Percentiles rank a stretch among this genome's conserved stretches.
Evolutionary conservation across 257 asterid species (phyloP).

Genomic region (Marsdenia floribunda): DNA sequence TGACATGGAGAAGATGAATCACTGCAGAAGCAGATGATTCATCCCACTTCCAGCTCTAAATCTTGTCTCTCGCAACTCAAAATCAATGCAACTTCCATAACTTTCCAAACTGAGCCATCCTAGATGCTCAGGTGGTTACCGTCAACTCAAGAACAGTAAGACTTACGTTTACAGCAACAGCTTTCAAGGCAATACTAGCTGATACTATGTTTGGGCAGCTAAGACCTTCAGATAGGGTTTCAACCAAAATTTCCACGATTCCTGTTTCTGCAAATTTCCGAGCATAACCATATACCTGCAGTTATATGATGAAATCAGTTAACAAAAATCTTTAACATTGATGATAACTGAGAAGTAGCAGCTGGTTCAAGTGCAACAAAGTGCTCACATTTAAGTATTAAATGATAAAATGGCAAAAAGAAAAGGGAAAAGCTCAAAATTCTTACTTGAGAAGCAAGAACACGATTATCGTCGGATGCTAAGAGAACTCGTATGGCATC

Average conservation of each 20-base stretch:
- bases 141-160: not conserved
- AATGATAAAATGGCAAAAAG: not conserved
- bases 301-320: not conserved
- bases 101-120: not conserved
- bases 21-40: not conserved
- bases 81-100: not conserved
- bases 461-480: constrained; percentile 85
- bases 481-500: constrained; percentile 72
- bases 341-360: not conserved
- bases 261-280: constrained; percentile 76
- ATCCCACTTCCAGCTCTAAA: not conserved
- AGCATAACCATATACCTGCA: constrained; percentile 91
- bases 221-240: constrained; percentile 70
- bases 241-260: constrained; percentile 63
- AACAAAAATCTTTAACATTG: not conserved
- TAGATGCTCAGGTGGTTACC: not conserved
- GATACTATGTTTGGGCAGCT: constrained; percentile 57
- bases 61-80: not conserved
- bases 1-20: not conserved
- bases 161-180: constrained; percentile 91
- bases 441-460: constrained; percentile 89
- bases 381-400: not conserved
- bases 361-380: not conserved
- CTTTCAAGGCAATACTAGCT: constrained; percentile 76
- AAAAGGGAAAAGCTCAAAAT: not conserved